Evolutionary conservation across 2,329 filamentous ascomycete species (phyloP).

Genomic region (Talaromyces sp.): DNA sequence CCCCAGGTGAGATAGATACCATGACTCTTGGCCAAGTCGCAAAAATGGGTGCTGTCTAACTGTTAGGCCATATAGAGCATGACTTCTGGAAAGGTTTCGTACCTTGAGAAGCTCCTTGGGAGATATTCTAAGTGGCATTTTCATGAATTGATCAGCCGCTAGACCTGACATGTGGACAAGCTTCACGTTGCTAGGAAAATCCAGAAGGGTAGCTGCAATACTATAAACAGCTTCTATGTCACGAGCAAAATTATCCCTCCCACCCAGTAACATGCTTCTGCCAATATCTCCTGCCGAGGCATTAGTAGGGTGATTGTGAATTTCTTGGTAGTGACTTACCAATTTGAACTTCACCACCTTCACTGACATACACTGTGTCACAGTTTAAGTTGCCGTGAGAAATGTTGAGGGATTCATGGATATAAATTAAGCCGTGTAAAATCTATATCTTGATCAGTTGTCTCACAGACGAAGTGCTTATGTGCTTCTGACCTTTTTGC

Average conservation of each 20-base stretch:
- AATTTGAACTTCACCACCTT: no score
- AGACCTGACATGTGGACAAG: neutral
- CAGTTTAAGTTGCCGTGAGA: no score
- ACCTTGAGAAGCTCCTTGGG: neutral
- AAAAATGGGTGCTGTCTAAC: neutral
- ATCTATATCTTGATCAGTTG: neutral
- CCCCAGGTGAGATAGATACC: neutral
- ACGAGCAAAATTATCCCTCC: neutral
- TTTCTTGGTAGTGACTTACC: no score
- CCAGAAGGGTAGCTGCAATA: neutral
- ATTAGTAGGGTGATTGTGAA: no score
- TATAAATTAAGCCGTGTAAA: no score
- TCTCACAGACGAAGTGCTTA: neutral
- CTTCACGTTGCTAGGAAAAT: neutral
- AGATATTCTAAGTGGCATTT: neutral
- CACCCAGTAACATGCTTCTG: neutral
- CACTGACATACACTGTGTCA: no score
- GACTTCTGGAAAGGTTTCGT: neutral
- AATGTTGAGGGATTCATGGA: no score
- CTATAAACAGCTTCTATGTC: slow-evolving; percentile 1
- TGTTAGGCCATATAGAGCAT: neutral
- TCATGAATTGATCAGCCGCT: neutral
- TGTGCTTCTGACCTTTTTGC: neutral
- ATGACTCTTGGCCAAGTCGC: neutral
- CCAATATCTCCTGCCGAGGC: neutral